These are phyloP conservation scores for Misopates orontium DNA, from an alignment of 257 asterid species.

Conservation along the genomic window DNA sequence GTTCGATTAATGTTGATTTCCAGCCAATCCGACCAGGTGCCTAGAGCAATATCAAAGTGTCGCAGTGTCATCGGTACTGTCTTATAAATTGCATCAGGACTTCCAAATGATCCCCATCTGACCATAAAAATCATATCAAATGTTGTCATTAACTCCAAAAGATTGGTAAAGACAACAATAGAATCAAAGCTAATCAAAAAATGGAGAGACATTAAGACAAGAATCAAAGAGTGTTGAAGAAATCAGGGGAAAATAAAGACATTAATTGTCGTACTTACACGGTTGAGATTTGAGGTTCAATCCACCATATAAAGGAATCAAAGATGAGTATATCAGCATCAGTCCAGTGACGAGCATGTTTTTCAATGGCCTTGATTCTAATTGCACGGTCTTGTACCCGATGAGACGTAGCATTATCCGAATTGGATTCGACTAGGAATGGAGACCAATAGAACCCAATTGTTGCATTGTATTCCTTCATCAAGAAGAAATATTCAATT, in stretches of 20 bases:
- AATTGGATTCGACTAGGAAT: constrained; percentile 76
- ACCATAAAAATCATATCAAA: background rate
- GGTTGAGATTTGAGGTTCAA: constrained; percentile 47
- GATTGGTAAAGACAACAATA: too few species aligned
- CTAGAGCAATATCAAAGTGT: constrained; percentile 51
- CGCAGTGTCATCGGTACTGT: constrained; percentile 35
- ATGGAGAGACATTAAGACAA: too few species aligned
- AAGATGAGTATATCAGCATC: constrained; percentile 81
- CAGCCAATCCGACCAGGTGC: constrained; percentile 70
- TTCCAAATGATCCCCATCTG: constrained; percentile 63
- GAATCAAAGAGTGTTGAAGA: too few species aligned
- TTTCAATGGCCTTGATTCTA: constrained; percentile 54
- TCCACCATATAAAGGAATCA: constrained; percentile 78
- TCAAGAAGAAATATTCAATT: constrained; percentile 1
- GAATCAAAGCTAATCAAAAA: too few species aligned
- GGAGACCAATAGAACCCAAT: constrained; percentile 92
- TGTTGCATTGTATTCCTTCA: constrained; percentile 73
- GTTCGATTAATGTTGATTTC: constrained; percentile 52
- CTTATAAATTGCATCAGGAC: constrained; percentile 46
- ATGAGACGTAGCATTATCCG: constrained; percentile 58
- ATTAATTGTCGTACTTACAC: constrained; percentile 44
- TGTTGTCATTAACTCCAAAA: too few species aligned
- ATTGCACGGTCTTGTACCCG: constrained; percentile 43
- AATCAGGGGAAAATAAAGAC: too few species aligned
- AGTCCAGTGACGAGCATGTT: constrained; percentile 74